Conservation (phyloP, 139 green algal genomes). For the Dunaliella primolecta region DNA sequence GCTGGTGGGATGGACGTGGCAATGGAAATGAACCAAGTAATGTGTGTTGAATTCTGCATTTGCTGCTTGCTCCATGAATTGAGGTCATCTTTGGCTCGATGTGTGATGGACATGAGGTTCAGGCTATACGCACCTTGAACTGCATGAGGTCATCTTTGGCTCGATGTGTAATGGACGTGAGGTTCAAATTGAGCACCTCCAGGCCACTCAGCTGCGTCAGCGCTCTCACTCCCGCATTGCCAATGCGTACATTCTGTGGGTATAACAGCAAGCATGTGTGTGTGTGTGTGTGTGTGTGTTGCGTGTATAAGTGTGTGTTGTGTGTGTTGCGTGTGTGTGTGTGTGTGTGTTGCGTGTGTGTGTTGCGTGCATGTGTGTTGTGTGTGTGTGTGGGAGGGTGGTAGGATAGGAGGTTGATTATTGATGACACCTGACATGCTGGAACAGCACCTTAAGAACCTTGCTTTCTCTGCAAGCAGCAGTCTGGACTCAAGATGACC, state of each 20-base stretch:
- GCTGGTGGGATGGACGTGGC: too few relatives aligned
- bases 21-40: too few relatives aligned
- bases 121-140: conserved; percentile 8
- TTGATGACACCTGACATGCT: neutral
- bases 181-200: conserved; percentile 7
- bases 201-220: neutral
- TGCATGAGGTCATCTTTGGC: conserved; percentile 3
- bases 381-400: neutral
- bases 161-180: neutral
- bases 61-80: too few relatives aligned
- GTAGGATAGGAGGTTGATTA: neutral
- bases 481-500: too few relatives aligned
- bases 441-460: too few relatives aligned
- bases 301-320: neutral
- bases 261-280: too few relatives aligned
- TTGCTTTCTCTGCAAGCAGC: too few relatives aligned
- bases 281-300: neutral
- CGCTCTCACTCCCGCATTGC: neutral
- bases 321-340: neutral
- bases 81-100: neutral
- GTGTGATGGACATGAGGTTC: neutral
- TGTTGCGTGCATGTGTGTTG: neutral
- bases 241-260: conserved; percentile 1
- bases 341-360: neutral
- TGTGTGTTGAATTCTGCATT: too few relatives aligned